Evolutionary conservation across 441 rosid species (phyloP).

Genomic region (Adansonia rubrostipa): DNA sequence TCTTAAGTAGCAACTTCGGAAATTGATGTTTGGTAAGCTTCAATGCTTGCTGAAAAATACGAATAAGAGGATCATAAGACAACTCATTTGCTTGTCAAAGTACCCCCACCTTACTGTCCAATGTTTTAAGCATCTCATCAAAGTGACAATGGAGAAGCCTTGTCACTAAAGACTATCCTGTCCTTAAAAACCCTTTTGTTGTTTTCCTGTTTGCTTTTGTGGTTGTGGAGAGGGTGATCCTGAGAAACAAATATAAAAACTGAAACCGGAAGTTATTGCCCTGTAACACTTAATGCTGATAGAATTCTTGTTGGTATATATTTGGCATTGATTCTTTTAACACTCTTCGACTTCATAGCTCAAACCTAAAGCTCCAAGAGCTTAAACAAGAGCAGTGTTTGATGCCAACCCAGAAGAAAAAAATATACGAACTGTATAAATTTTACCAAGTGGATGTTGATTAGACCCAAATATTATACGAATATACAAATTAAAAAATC

Average conservation of each 20-base stretch:
- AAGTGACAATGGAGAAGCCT: slow-evolving; percentile 21
- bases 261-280: slow-evolving; percentile 23
- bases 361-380: slow-evolving; percentile 9
- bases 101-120: slow-evolving; percentile 33
- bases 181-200: slow-evolving; percentile 31
- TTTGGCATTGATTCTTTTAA: slow-evolving; percentile 30
- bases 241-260: not conserved
- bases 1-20: slow-evolving; percentile 29
- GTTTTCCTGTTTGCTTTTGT: not conserved
- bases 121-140: slow-evolving; percentile 32
- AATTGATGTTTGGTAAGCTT: slow-evolving; percentile 23
- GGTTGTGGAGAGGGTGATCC: slow-evolving; percentile 5
- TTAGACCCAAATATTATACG: no score
- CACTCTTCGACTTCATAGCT: not conserved
- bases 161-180: slow-evolving; percentile 26
- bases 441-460: slow-evolving; percentile 30
- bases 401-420: no score
- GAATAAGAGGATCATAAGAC: slow-evolving; percentile 33
- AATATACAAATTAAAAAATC: no score
- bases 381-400: slow-evolving; percentile 3
- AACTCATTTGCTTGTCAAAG: slow-evolving; percentile 39
- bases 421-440: no score
- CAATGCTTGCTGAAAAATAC: slow-evolving; percentile 28
- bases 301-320: slow-evolving; percentile 30
- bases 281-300: slow-evolving; percentile 23